phyloP scores from a whole-genome alignment of 2,329 filamentous ascomycete species.

The Sporothrix curviconia region DNA sequence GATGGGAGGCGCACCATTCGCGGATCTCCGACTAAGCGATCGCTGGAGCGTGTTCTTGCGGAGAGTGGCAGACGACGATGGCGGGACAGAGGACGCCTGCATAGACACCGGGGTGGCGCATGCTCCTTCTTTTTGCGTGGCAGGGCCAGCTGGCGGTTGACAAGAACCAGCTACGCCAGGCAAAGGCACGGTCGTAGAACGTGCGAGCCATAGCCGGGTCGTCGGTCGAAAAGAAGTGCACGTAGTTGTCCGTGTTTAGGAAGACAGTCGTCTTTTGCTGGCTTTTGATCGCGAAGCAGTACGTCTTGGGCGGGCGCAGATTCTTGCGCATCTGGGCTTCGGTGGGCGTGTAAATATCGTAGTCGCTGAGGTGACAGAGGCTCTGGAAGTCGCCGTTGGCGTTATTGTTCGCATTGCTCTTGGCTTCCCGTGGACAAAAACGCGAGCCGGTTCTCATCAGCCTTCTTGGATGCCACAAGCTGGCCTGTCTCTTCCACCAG shows the following conservation, averaged over 20 bases:
- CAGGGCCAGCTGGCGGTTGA: slow-evolving; percentile 54
- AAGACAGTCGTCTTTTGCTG: slow-evolving; percentile 86
- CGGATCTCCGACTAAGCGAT: slow-evolving; percentile 11
- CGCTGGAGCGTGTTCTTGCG: slow-evolving; percentile 28
- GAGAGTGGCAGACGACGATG: background rate
- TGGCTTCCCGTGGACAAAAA: slow-evolving; percentile 2
- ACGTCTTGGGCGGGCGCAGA: slow-evolving; percentile 76
- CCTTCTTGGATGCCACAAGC: slow-evolving; percentile 62
- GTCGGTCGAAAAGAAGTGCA: slow-evolving; percentile 85
- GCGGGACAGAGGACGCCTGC: slow-evolving; percentile 24
- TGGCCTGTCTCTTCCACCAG: slow-evolving; percentile 65
- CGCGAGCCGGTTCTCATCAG: slow-evolving; percentile 40
- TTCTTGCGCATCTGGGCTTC: slow-evolving; percentile 59
- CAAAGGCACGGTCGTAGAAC: slow-evolving; percentile 67
- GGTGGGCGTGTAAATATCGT: slow-evolving; percentile 80
- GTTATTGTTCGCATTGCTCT: background rate
- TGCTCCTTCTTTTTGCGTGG: slow-evolving; percentile 2
- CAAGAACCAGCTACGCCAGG: slow-evolving; percentile 91
- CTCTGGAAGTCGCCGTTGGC: slow-evolving; percentile 37
- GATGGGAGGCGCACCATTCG: slow-evolving; percentile 16
- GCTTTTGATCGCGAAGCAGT: slow-evolving; percentile 84
- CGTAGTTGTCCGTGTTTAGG: slow-evolving; percentile 73
- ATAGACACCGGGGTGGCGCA: slow-evolving; percentile 14
- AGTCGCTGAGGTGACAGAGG: slow-evolving; percentile 83
- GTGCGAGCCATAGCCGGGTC: slow-evolving; percentile 59